These are phyloP conservation scores for Chrysopogon serrulatus DNA, from an alignment of 176 grass and related monocot genomes.

Conservation along the genomic window DNA sequence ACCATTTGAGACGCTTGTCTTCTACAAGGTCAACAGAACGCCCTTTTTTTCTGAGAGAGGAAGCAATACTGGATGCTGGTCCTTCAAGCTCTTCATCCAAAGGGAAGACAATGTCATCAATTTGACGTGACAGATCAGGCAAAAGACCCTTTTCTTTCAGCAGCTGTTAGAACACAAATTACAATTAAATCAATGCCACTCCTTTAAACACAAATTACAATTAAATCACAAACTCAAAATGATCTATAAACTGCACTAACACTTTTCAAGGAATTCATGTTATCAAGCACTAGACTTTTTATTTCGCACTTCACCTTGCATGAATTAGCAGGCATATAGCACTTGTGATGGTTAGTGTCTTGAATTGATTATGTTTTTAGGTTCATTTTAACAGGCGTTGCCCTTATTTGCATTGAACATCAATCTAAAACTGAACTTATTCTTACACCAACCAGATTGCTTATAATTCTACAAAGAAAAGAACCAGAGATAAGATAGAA, in stretches of 20 bases:
- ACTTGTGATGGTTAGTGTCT: neutral
- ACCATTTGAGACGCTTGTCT: slow-evolving; percentile 92
- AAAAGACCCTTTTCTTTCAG: slow-evolving; percentile 75
- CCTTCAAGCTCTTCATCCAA: slow-evolving; percentile 71
- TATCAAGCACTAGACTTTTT: neutral
- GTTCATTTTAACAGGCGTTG: neutral
- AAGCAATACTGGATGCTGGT: slow-evolving; percentile 51
- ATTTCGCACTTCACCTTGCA: neutral
- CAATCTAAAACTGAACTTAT: neutral
- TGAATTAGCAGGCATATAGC: neutral
- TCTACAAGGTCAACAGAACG: slow-evolving; percentile 67
- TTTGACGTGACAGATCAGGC: slow-evolving; percentile 51
- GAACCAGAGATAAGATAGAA: neutral
- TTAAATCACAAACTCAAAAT: neutral
- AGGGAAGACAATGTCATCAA: slow-evolving; percentile 77
- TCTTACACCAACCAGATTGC: neutral
- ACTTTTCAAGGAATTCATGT: neutral
- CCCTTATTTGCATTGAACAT: neutral
- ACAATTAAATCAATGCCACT: neutral
- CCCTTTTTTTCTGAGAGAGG: slow-evolving; percentile 62
- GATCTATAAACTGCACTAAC: neutral
- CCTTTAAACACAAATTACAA: too few species aligned
- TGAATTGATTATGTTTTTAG: neutral
- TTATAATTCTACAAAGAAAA: neutral
- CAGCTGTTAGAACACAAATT: slow-evolving; percentile 45